These are phyloP conservation scores for Suillus hirtellus DNA, from an alignment of 768 basidiomycete species.

Conservation along the genomic window DNA sequence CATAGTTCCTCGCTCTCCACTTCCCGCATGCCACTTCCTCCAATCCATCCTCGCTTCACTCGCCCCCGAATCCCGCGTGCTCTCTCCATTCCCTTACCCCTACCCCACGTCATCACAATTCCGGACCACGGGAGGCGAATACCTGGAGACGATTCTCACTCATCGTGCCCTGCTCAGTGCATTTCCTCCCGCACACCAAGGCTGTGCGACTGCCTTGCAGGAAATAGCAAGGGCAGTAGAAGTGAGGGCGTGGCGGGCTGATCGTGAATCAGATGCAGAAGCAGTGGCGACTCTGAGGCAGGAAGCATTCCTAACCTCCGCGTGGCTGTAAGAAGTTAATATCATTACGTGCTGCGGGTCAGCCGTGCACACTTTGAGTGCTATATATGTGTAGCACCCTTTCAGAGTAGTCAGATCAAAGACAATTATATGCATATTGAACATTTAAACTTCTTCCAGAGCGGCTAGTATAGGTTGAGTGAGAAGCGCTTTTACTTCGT, in stretches of 20 bases:
- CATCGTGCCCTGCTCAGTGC: constrained; percentile 70
- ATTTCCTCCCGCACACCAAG: constrained; percentile 60
- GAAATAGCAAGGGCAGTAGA: constrained; percentile 68
- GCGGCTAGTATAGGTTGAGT: background rate
- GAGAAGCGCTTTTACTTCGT: background rate
- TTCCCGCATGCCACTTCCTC: constrained; percentile 62
- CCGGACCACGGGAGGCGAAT: constrained; percentile 68
- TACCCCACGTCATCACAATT: constrained; percentile 32
- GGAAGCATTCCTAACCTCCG: constrained; percentile 62
- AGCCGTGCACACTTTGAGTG: too few relatives aligned
- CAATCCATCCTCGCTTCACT: constrained; percentile 59
- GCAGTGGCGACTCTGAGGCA: constrained; percentile 68
- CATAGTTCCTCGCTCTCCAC: constrained; percentile 13
- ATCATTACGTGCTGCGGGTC: background rate
- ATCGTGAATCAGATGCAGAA: constrained; percentile 69
- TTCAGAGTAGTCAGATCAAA: background rate
- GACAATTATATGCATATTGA: background rate
- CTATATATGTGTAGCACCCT: background rate
- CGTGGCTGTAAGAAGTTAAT: background rate
- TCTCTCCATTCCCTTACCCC: constrained; percentile 33
- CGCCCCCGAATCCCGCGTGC: constrained; percentile 40
- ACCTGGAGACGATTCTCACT: constrained; percentile 75
- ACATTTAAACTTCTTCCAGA: too few relatives aligned
- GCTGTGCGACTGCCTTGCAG: constrained; percentile 64
- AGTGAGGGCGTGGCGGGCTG: constrained; percentile 64